A percentile compares a stretch with the other conserved stretches of the same genome.
Conservation (phyloP, 2,329 filamentous ascomycete genomes). For the Cryphonectria carpinicola region DNA sequence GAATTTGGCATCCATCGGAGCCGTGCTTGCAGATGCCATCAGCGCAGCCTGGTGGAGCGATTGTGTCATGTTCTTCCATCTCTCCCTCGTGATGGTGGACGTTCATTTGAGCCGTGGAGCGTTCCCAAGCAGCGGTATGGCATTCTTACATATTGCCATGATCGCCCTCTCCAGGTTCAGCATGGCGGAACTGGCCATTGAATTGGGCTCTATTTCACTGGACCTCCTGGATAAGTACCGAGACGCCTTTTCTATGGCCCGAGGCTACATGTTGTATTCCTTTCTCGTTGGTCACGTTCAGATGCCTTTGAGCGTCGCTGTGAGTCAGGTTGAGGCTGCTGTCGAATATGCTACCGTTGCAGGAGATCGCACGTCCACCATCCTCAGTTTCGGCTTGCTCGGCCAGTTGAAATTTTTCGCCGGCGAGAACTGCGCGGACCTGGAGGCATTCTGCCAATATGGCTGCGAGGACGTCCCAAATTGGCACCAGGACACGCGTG, state of each 20-base stretch:
- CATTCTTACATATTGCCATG: conserved; percentile 69
- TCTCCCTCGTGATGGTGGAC: conserved; percentile 68
- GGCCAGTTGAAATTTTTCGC: conserved; percentile 71
- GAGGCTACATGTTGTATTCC: conserved; percentile 70
- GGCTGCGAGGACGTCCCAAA: conserved; percentile 74
- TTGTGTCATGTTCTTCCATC: conserved; percentile 71
- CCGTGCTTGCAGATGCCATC: conserved; percentile 71
- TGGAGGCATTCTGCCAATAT: conserved; percentile 72
- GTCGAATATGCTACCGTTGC: conserved; percentile 68
- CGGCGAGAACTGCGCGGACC: conserved; percentile 69
- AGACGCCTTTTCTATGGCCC: conserved; percentile 68
- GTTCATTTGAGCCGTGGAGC: conserved; percentile 66
- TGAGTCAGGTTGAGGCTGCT: conserved; percentile 65
- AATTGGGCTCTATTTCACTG: conserved; percentile 66
- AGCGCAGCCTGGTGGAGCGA: conserved; percentile 77
- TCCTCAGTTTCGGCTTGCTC: conserved; percentile 71
- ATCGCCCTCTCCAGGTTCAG: conserved; percentile 72
- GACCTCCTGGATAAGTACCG: conserved; percentile 66
- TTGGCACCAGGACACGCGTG: conserved; percentile 72
- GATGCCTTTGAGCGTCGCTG: conserved; percentile 60
- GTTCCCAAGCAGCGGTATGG: conserved; percentile 71
- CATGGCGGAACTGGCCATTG: conserved; percentile 68
- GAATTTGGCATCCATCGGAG: conserved; percentile 65
- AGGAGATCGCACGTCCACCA: conserved; percentile 72
- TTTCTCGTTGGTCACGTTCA: conserved; percentile 73